A percentile compares a stretch with the other conserved stretches of the same genome.
Evolutionary conservation across 192 early-diverging fungal species (phyloP).

Genomic region (Cladochytrium replicatum): DNA sequence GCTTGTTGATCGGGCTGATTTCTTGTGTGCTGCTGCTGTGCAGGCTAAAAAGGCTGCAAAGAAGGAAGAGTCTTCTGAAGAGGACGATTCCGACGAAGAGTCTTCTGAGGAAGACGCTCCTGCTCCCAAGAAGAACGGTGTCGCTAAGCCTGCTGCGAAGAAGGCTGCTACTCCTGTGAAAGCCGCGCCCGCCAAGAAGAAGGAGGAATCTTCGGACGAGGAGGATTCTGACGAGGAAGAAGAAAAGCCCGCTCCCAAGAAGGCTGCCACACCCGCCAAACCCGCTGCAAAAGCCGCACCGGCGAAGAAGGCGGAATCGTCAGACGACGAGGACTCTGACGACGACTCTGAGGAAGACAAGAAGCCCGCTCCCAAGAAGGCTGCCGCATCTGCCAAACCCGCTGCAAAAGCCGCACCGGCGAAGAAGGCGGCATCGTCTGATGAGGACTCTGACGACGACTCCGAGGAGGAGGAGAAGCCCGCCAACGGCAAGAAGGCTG

Average conservation of each 20-base stretch:
- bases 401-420: background rate
- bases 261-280: conserved; percentile 3
- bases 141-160: conserved; percentile 3
- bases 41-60: conserved; percentile 24
- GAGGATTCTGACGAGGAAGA: conserved; percentile 21
- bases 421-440: background rate
- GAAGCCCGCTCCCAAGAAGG: conserved; percentile 3
- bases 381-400: background rate
- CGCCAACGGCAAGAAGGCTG: too few species aligned
- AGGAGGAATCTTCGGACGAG: conserved; percentile 3
- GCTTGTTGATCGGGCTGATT: too few species aligned
- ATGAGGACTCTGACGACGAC: conserved; percentile 14
- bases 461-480: conserved; percentile 13
- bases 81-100: conserved; percentile 5
- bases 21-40: conserved; percentile 7
- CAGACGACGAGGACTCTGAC: conserved; percentile 1
- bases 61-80: conserved; percentile 23
- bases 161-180: conserved; percentile 2
- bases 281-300: conserved; percentile 1
- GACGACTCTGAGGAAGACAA: conserved; percentile 2
- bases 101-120: conserved; percentile 65
- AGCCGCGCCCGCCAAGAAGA: conserved; percentile 5
- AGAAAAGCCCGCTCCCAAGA: conserved; percentile 20
- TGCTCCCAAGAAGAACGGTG: conserved; percentile 34
- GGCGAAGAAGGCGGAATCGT: conserved; percentile 13